Evolutionary conservation across 805 yeast species (phyloP), one percentile per base, ranked within the genome.

Genomic region (Jamesozyma rosinii): DNA sequence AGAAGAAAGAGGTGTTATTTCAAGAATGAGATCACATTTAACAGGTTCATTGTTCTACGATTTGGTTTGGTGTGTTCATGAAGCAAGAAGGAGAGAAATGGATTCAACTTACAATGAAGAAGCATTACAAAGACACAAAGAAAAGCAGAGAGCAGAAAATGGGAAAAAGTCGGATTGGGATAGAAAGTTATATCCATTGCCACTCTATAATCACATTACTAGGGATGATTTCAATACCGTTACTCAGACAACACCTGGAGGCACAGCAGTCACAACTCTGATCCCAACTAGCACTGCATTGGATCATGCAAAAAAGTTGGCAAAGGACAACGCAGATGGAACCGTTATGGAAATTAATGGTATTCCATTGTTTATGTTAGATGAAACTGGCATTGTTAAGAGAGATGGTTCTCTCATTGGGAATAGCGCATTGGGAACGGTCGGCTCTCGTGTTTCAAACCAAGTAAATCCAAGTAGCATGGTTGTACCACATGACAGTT

Each of bases 51-150:
- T 89, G 41, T 89, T 89, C 54, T 89, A 89, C 58, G 97, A 89
- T 62, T 70, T 89, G 41, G 90, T 89, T 11, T 88, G 95, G 88
- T 83, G 95, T 60, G 82, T 89, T 38, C 97, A 89, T 63, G 97
- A 89, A 57, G 96, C 95, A 0, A 72, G 95, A 59, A 71, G 96
- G 58, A 69, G 95, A 42, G 72, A 75, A 31, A 48, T 72, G 39
- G 75, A 71, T 44, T 68, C 69, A 19, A 45, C 53, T 34, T 58
- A 65, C 42, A 62, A 63, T 26, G 53, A 55, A 29, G 51, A 52
- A 31, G 59, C 57, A 3, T 40, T 49, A 14, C 67, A 69, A 26
- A 58, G 24, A 9, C 26, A 31, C n/a, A 21, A 63, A 31, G 60
- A 64, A 6, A 68, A 62, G 35, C 66, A 64, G 40, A 54, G 53